phyloP scores from a whole-genome alignment of 1,284 basidiomycete species.

The Heterobasidion irregulare region DNA sequence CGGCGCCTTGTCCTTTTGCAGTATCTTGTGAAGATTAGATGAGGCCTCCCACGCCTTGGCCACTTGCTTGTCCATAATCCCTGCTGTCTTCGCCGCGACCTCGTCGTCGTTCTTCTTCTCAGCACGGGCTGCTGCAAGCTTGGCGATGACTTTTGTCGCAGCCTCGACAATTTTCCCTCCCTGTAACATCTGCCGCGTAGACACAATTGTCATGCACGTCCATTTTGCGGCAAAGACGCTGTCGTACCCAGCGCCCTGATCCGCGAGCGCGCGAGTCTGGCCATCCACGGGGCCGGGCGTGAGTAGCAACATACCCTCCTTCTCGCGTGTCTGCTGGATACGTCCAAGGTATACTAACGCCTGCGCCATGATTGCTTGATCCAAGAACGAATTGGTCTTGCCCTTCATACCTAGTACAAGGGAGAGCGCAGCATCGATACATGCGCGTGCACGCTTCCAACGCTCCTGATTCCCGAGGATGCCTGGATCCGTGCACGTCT shows the following conservation, averaged over 20 bases:
- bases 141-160: constrained; percentile 2
- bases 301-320: not conserved
- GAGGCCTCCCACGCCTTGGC: constrained; percentile 6
- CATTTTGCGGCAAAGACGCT: constrained; percentile 1
- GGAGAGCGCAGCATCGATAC: constrained; percentile 5
- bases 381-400: constrained; percentile 7
- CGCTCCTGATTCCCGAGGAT: constrained; percentile 2
- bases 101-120: constrained; percentile 1
- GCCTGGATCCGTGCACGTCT: constrained; percentile 9
- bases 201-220: constrained; percentile 9
- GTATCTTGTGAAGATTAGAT: not conserved
- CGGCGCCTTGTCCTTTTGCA: not conserved
- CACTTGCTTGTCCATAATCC: constrained; percentile 6
- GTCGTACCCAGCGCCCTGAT: constrained; percentile 1
- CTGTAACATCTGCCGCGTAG: constrained; percentile 5
- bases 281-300: not conserved
- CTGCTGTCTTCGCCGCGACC: constrained; percentile 2
- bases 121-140: constrained; percentile 1
- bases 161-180: not conserved
- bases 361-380: constrained; percentile 3
- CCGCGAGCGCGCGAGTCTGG: not conserved
- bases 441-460: constrained; percentile 7
- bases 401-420: constrained; percentile 6
- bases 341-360: constrained; percentile 7
- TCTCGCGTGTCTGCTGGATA: constrained; percentile 2